phyloP scores from a whole-genome alignment of 2,329 filamentous ascomycete species.

The Gaeumannomyces tritici region DNA sequence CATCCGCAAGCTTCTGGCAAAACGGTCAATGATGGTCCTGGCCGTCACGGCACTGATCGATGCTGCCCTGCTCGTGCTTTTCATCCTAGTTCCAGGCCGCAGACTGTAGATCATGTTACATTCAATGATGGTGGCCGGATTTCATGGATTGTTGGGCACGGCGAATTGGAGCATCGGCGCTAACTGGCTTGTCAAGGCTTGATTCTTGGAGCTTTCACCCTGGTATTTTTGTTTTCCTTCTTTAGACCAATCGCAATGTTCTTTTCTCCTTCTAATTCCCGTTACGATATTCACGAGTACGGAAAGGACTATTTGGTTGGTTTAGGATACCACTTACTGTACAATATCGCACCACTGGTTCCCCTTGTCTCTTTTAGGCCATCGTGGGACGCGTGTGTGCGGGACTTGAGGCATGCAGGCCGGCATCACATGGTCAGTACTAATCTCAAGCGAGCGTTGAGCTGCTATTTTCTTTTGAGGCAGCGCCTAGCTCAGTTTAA shows the following conservation, averaged over 20 bases:
- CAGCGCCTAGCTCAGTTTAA: background rate
- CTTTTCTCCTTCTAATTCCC: background rate
- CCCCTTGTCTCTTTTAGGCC: background rate
- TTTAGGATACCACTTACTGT: conserved; percentile 8
- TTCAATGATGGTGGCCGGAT: background rate
- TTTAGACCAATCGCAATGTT: background rate
- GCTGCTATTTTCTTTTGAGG: background rate
- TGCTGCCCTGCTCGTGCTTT: conserved; percentile 75
- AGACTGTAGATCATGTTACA: conserved; percentile 42
- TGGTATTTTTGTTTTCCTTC: background rate
- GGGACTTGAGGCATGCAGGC: background rate
- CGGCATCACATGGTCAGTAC: background rate
- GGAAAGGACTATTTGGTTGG: background rate
- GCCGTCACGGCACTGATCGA: conserved; percentile 67
- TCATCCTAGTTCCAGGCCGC: conserved; percentile 91
- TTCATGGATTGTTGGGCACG: background rate
- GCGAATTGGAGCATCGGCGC: conserved; percentile 1
- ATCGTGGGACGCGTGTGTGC: background rate
- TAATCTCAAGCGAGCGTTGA: background rate
- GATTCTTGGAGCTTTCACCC: background rate
- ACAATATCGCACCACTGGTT: background rate
- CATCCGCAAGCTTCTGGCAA: conserved; percentile 74
- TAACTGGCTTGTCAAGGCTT: background rate
- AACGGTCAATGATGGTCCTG: conserved; percentile 74
- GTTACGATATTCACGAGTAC: background rate